These are phyloP conservation scores for Aspergillus brunneoviolaceus DNA, from an alignment of 2,329 filamentous ascomycete species.

Conservation along the genomic window DNA sequence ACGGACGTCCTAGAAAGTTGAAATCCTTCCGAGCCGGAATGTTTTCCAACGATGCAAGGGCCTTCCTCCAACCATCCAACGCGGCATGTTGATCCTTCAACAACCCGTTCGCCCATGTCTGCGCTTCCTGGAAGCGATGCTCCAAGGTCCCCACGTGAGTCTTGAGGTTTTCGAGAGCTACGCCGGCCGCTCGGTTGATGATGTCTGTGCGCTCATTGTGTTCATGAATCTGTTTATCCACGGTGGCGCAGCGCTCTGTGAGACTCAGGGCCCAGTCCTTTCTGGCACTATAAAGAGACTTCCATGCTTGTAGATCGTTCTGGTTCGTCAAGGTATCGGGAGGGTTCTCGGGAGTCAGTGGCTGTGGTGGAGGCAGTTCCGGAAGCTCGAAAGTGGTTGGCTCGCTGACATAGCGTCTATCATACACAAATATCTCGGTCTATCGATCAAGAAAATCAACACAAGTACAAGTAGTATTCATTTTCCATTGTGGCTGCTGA, in stretches of 20 bases:
- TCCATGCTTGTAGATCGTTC: conserved; percentile 83
- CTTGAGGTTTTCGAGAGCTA: conserved; percentile 74
- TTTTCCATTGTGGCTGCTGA: neutral
- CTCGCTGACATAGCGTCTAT: conserved; percentile 67
- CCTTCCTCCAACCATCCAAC: conserved; percentile 45
- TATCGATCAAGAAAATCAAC: conserved; percentile 35
- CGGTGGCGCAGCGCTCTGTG: conserved; percentile 65
- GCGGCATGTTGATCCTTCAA: conserved; percentile 45
- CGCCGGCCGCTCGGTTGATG: conserved; percentile 74
- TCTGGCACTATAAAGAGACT: conserved; percentile 76
- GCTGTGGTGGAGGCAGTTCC: conserved; percentile 53
- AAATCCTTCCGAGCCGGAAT: conserved; percentile 48
- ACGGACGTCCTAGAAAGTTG: conserved; percentile 40
- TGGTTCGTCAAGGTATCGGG: conserved; percentile 83
- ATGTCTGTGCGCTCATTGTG: conserved; percentile 48
- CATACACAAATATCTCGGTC: conserved; percentile 90
- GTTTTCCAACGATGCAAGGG: conserved; percentile 37
- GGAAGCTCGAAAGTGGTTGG: conserved; percentile 50
- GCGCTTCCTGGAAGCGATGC: conserved; percentile 47
- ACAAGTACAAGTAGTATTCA: neutral
- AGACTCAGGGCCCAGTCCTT: conserved; percentile 75
- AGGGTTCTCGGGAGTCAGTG: conserved; percentile 59
- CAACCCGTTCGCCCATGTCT: conserved; percentile 47
- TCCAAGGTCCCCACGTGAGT: conserved; percentile 48
- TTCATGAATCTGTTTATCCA: conserved; percentile 62